phyloP scores from a whole-genome alignment of 352 stramenopile species.

The Pythium sukuiense region DNA sequence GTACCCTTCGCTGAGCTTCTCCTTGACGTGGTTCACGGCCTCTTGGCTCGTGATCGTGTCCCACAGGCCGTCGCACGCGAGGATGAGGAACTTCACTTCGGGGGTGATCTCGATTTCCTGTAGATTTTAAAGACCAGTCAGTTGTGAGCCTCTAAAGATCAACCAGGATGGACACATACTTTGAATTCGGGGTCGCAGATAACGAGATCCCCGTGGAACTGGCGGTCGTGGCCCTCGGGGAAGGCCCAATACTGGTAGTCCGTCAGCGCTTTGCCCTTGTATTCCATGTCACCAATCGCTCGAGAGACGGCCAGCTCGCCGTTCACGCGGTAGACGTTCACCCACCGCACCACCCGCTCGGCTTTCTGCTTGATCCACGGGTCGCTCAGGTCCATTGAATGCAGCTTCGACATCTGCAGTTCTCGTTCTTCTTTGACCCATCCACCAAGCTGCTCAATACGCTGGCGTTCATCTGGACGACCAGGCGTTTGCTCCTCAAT shows the following conservation, averaged over 20 bases:
- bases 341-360: slow-evolving; percentile 79
- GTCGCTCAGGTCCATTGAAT: slow-evolving; percentile 88
- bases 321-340: slow-evolving; percentile 88
- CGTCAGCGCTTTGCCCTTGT: slow-evolving; percentile 77
- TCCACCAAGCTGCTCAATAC: slow-evolving; percentile 72
- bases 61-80: slow-evolving; percentile 92
- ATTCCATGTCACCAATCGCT: slow-evolving; percentile 91
- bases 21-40: slow-evolving; percentile 80
- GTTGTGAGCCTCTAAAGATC: no score
- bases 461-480: slow-evolving; percentile 61
- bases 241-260: slow-evolving; percentile 86
- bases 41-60: slow-evolving; percentile 93
- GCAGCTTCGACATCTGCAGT: slow-evolving; percentile 85
- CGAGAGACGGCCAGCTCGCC: slow-evolving; percentile 92
- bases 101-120: slow-evolving; percentile 88
- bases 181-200: slow-evolving; percentile 86
- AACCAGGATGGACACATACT: slow-evolving; percentile 9
- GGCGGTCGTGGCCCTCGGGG: slow-evolving; percentile 73
- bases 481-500: slow-evolving; percentile 88
- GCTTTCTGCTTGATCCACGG: slow-evolving; percentile 82
- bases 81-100: slow-evolving; percentile 90
- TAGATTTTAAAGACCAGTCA: neutral
- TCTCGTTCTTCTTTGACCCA: slow-evolving; percentile 86
- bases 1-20: slow-evolving; percentile 67
- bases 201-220: slow-evolving; percentile 86